These are phyloP conservation scores for Vararia minispora DNA, from an alignment of 768 basidiomycete species.

Conservation along the genomic window DNA sequence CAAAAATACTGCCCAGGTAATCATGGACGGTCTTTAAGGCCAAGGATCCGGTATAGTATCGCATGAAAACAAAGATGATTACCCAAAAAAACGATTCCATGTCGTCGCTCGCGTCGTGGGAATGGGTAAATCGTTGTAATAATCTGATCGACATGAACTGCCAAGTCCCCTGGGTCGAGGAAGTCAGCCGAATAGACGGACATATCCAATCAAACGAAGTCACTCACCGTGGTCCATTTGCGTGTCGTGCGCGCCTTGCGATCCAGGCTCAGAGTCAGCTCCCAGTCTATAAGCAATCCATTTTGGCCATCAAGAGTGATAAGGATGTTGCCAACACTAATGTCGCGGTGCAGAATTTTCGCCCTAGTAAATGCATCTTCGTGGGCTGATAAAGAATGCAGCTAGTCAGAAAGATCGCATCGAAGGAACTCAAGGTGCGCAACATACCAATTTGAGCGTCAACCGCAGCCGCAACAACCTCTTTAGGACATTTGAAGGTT, in stretches of 20 bases:
- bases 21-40: too few relatives aligned
- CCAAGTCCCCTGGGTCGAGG: constrained; percentile 11
- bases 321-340: constrained; percentile 2
- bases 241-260: not conserved
- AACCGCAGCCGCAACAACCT: too few relatives aligned
- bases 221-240: not conserved
- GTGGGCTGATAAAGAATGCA: too few relatives aligned
- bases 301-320: not conserved
- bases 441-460: too few relatives aligned
- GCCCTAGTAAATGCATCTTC: too few relatives aligned
- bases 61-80: too few relatives aligned
- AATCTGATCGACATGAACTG: constrained; percentile 9
- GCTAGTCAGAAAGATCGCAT: too few relatives aligned
- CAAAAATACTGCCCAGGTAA: too few relatives aligned
- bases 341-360: constrained; percentile 2
- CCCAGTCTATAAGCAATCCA: constrained; percentile 5
- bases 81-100: constrained; percentile 13
- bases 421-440: too few relatives aligned
- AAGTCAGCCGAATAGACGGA: not conserved
- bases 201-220: not conserved
- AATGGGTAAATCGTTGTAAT: not conserved
- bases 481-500: too few relatives aligned
- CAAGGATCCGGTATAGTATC: too few relatives aligned
- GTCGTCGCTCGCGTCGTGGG: constrained; percentile 9
- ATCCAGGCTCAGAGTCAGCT: constrained; percentile 1